Percentiles rank a stretch among this genome's conserved stretches.
Evolutionary conservation across 345 rosid species (phyloP).

Genomic region (Firmiana major): DNA sequence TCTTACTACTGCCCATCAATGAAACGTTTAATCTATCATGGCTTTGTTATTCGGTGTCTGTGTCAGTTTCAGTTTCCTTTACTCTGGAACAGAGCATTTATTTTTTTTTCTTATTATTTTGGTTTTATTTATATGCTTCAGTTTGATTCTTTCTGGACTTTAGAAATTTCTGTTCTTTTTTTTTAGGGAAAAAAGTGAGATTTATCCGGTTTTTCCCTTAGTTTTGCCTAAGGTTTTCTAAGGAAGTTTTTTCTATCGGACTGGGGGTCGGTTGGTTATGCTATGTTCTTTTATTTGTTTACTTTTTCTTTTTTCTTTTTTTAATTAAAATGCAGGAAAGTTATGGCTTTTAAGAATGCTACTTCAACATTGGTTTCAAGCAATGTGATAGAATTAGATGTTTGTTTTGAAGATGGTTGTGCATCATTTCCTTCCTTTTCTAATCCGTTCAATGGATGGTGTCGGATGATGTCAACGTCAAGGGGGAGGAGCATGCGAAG

Average conservation of each 20-base stretch:
- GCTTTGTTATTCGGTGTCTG: not conserved
- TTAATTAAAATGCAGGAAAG: constrained; percentile 30
- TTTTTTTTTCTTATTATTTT: not conserved
- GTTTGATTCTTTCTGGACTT: not conserved
- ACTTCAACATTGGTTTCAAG: constrained; percentile 12
- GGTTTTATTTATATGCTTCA: not conserved
- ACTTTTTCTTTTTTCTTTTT: not conserved
- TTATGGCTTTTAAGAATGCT: constrained; percentile 23
- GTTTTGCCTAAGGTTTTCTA: not conserved
- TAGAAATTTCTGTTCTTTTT: not conserved
- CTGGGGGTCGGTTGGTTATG: not conserved
- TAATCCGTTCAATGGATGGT: constrained; percentile 35
- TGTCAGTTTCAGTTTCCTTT: not conserved
- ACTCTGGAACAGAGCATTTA: not conserved
- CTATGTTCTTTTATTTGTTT: not conserved
- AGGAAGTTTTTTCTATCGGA: not conserved
- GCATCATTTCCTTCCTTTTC: constrained; percentile 15
- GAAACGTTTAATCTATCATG: not conserved
- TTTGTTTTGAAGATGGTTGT: constrained; percentile 14
- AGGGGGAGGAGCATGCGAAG: constrained; percentile 91
- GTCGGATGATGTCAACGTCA: constrained; percentile 68
- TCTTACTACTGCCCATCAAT: not conserved
- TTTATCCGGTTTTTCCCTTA: not conserved
- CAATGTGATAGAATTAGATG: constrained; percentile 16
- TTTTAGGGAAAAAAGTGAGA: not conserved